Evolutionary conservation across 305 asterid species (phyloP).

Genomic region (Andrographis paniculata): DNA sequence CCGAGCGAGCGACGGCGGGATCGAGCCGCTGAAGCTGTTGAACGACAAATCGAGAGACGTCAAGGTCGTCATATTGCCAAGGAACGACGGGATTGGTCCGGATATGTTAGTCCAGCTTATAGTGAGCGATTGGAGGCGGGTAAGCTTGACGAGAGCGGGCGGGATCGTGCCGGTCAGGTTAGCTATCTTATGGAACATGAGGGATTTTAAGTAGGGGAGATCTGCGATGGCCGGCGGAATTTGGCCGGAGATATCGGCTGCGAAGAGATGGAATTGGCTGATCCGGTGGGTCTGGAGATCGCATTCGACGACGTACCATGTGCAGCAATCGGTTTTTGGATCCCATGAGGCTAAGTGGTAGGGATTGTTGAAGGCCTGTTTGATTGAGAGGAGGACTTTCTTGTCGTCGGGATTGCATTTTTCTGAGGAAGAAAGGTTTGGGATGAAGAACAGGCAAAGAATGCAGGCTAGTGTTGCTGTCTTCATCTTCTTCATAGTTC

Average conservation of each 20-base stretch:
- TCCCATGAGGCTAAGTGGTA: constrained; percentile 22
- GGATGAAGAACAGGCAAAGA: no score
- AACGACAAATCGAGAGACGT: constrained; percentile 19
- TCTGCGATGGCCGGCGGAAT: constrained; percentile 21
- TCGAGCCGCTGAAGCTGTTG: constrained; percentile 22
- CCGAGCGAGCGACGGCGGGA: constrained; percentile 17
- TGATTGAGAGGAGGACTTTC: constrained; percentile 21
- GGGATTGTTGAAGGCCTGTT: constrained; percentile 12
- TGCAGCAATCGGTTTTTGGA: constrained; percentile 27
- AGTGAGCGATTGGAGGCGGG: constrained; percentile 12
- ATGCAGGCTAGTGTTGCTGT: no score
- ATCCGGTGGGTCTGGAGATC: constrained; percentile 15
- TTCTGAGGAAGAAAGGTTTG: neutral
- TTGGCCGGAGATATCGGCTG: constrained; percentile 18
- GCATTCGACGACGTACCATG: constrained; percentile 24
- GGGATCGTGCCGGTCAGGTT: constrained; percentile 28
- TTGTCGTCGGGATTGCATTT: constrained; percentile 37
- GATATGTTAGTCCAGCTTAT: constrained; percentile 23
- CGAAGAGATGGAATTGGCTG: constrained; percentile 17
- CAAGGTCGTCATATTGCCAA: constrained; percentile 13
- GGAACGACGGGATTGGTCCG: constrained; percentile 24
- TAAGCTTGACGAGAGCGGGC: constrained; percentile 19
- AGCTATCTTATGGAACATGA: constrained; percentile 15
- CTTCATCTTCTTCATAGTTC: no score
- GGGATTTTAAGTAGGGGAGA: constrained; percentile 21